phyloP scores from a whole-genome alignment of 1,284 basidiomycete genomes.

The Flammula alnicola region DNA sequence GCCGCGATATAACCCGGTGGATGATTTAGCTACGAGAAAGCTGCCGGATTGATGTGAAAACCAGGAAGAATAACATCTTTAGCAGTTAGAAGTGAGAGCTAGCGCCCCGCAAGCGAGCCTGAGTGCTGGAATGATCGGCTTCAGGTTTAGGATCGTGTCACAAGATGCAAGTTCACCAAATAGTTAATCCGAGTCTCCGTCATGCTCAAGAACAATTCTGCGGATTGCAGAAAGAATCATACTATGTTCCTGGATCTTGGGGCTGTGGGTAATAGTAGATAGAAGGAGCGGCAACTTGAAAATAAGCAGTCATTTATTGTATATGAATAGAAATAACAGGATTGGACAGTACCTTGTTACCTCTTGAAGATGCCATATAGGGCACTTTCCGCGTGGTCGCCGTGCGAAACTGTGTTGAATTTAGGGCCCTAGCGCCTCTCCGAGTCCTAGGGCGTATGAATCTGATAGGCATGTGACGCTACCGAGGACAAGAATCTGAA shows the following conservation, averaged over 20 bases:
- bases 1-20: constrained; percentile 36
- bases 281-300: constrained; percentile 1
- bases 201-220: background rate
- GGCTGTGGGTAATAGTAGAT: constrained; percentile 20
- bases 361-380: no score
- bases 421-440: no score
- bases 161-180: constrained; percentile 7
- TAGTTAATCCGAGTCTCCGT: constrained; percentile 17
- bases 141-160: constrained; percentile 10
- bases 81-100: background rate
- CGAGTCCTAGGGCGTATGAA: no score
- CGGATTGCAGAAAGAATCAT: constrained; percentile 7
- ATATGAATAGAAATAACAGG: no score
- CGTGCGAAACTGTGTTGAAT: no score
- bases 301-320: no score
- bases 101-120: constrained; percentile 4
- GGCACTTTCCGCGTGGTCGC: no score
- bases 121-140: constrained; percentile 6
- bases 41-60: constrained; percentile 10
- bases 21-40: constrained; percentile 10
- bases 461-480: no score
- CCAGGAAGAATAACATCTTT: background rate
- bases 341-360: no score
- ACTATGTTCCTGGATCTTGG: constrained; percentile 5
- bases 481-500: no score